A percentile compares a stretch with the other conserved stretches of the same genome.
Evolutionary conservation across 2,329 filamentous ascomycete species (phyloP).

Genomic region (Trichoderma cornu-damae): DNA sequence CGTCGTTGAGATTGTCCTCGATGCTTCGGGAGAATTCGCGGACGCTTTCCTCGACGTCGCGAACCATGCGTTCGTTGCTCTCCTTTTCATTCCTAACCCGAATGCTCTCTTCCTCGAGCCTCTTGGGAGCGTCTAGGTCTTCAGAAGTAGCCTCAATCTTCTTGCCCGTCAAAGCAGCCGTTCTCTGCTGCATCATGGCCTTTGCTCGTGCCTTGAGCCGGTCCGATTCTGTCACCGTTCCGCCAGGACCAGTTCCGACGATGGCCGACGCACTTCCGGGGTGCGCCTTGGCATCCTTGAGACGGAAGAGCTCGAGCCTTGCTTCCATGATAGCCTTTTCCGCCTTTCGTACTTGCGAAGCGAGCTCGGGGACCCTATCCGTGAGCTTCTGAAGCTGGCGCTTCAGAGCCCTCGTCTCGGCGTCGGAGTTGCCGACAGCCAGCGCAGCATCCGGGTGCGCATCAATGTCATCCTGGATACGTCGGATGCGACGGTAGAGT

Average conservation of each 20-base stretch:
- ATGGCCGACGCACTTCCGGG: conserved; percentile 75
- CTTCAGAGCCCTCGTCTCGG: conserved; percentile 78
- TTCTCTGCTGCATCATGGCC: conserved; percentile 97
- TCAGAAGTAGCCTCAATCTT: conserved; percentile 65
- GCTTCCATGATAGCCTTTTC: conserved; percentile 92
- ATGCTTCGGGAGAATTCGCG: conserved; percentile 79
- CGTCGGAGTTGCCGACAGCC: conserved; percentile 72
- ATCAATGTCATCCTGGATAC: conserved; percentile 92
- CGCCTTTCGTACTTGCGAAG: conserved; percentile 83
- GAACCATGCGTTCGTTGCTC: conserved; percentile 93
- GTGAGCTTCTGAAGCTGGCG: conserved; percentile 84
- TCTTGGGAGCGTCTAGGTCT: conserved; percentile 71
- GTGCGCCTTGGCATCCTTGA: conserved; percentile 89
- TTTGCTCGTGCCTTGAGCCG: conserved; percentile 90
- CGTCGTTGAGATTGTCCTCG: conserved; percentile 82
- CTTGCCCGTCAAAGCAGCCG: conserved; percentile 84
- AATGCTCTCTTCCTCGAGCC: conserved; percentile 82
- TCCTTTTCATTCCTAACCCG: conserved; percentile 80
- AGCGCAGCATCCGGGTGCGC: conserved; percentile 72
- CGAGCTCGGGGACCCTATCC: conserved; percentile 85
- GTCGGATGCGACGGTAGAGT: conserved; percentile 83
- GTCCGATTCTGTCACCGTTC: conserved; percentile 85
- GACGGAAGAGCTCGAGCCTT: conserved; percentile 83
- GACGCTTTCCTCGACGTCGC: conserved; percentile 93
- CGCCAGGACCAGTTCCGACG: conserved; percentile 88